Base-by-base conservation (phyloP, 352 stramenopile species). In the Globisporangium perplexum region DNA sequence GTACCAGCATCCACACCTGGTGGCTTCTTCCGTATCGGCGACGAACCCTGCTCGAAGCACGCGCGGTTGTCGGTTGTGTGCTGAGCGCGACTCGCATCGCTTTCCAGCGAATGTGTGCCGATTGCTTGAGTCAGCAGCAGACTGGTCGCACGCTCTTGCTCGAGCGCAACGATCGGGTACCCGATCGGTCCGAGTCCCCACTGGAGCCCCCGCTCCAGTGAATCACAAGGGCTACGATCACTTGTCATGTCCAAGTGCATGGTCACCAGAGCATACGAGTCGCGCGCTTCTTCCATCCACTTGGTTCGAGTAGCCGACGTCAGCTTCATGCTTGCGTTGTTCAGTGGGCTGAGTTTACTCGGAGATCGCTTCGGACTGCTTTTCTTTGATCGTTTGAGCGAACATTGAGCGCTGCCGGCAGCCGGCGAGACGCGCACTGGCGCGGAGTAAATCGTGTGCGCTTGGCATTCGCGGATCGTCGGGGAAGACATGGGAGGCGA, bases 231-330 rank as follows among this genome's bases (percentile, higher is more conserved):
- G 17, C 22, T 46, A 6, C 1, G 23, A 8, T 7, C 14, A 7
- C 8, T 36, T 8, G 46, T 6, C 24, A 48, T 17, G 10, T 38
- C 38, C 38, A 49, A 38, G 38, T 31, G 15, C 26, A 39, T 39
- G 2, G 38, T 39, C 18, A 26, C 47, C 10, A 41, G 17, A 17
- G 38, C 22, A 38, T 31, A 47, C n/a, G 39, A 22, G 36, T 39
- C 39, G 7, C 11, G 48, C 7, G 50, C 50, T 10, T 48, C 50
- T 18, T 46, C 50, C 22, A 46, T 48, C 50, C 50, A 55, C 38
- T 41, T 55, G 36, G 24, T 7, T 3, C n/a, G 38, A 6, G 39
- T 55, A 12, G 50, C 39, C 12, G 33, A 33, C 30, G 30, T 5
- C 30, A 33, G 30, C 6, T 33, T 33, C 30, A 10, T 33, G 30